phyloP scores from a whole-genome alignment of 306 rosid species.

The Dryas octopetala region DNA sequence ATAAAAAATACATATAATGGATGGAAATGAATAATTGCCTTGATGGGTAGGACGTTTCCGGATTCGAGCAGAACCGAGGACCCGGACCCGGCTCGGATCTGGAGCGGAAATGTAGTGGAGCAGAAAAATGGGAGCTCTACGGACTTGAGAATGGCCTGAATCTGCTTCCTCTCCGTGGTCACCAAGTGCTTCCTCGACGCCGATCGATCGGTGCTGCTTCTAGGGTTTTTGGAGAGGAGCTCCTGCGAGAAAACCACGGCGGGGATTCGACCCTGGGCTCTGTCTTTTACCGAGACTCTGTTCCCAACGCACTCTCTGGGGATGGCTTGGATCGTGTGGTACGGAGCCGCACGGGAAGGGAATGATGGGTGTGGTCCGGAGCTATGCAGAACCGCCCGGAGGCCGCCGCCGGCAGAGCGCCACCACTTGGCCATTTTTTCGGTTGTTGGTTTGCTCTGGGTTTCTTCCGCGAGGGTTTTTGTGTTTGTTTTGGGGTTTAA shows the following conservation, averaged over 20 bases:
- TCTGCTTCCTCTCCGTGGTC: constrained; percentile 81
- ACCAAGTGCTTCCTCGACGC: constrained; percentile 58
- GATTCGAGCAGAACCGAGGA: constrained; percentile 73
- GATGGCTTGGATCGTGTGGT: constrained; percentile 89
- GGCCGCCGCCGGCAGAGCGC: constrained; percentile 59
- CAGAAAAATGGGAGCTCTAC: constrained; percentile 60
- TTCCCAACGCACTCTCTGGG: constrained; percentile 72
- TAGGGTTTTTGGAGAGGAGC: constrained; percentile 38
- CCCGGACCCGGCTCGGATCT: constrained; percentile 96
- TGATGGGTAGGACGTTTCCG: constrained; percentile 77
- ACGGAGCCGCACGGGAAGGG: constrained; percentile 27
- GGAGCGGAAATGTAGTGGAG: constrained; percentile 78
- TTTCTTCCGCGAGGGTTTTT: constrained; percentile 18
- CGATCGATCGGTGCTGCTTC: constrained; percentile 16
- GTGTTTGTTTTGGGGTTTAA: constrained; percentile 15
- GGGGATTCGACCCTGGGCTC: constrained; percentile 83
- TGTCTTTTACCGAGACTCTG: constrained; percentile 56
- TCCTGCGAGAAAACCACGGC: constrained; percentile 72
- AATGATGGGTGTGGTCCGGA: not conserved
- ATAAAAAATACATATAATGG: too few species aligned
- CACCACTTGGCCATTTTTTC: constrained; percentile 64
- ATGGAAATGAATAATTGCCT: constrained; percentile 41
- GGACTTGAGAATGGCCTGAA: constrained; percentile 65
- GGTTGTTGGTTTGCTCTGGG: not conserved
- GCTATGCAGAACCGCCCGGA: constrained; percentile 28